phyloP scores from a whole-genome alignment of 495 filamentous ascomycete genomes.

The Trichoderma erinaceum region DNA sequence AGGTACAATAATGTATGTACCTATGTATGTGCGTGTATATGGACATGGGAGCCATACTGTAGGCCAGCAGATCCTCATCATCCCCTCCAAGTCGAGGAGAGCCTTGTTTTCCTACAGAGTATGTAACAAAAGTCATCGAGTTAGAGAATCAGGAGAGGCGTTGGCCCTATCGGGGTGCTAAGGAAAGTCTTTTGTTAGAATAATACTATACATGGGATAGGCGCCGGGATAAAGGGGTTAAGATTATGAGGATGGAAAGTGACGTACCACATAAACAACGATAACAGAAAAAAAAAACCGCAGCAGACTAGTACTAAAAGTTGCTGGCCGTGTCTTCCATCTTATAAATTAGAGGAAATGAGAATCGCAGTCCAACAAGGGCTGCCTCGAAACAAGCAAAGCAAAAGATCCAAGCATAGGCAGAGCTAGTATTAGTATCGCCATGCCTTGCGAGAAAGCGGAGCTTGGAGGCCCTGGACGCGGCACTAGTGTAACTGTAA shows the following conservation, averaged over 20 bases:
- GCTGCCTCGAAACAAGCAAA: neutral
- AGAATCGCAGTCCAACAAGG: neutral
- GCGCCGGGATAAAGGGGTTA: neutral
- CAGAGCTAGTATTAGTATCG: conserved; percentile 8
- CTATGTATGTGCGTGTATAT: neutral
- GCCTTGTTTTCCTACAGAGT: too few species aligned
- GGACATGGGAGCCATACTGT: too few species aligned
- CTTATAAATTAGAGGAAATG: neutral
- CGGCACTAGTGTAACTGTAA: neutral
- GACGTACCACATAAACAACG: too few species aligned
- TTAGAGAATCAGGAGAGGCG: too few species aligned
- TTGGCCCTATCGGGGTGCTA: too few species aligned
- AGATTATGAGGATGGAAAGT: too few species aligned
- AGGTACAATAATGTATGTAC: neutral
- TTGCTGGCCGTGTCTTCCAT: neutral
- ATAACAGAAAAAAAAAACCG: too few species aligned
- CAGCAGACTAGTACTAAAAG: neutral
- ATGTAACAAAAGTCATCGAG: too few species aligned
- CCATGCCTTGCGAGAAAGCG: conserved; percentile 9
- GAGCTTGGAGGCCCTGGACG: neutral
- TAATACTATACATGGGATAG: neutral
- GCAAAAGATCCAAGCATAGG: neutral
- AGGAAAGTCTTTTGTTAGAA: too few species aligned
- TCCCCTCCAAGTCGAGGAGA: too few species aligned
- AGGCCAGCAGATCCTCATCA: too few species aligned